Conservation (phyloP, 2,329 filamentous ascomycete genomes). For the Monilinia fructicola region DNA sequence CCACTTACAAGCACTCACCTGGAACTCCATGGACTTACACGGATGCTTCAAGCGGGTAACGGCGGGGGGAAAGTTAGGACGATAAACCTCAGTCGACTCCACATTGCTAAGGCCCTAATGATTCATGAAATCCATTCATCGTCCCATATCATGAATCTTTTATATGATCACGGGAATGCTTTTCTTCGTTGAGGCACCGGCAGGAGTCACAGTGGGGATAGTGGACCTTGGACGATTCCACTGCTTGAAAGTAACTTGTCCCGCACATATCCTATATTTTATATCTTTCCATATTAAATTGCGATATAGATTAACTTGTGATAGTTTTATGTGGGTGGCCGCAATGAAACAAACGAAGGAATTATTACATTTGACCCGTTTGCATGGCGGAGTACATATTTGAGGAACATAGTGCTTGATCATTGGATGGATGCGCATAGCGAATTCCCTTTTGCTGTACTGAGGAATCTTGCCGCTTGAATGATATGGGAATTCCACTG, state of each 20-base stretch:
- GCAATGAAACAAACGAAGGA: slow-evolving; percentile 10
- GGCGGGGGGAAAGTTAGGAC: background rate
- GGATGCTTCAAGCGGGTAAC: background rate
- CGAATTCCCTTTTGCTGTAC: slow-evolving; percentile 1
- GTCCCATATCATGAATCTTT: background rate
- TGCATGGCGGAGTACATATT: background rate
- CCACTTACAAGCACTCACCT: slow-evolving; percentile 1
- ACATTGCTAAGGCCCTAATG: background rate
- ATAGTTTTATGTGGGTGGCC: background rate
- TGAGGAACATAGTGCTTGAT: background rate
- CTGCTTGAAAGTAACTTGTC: background rate
- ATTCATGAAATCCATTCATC: background rate
- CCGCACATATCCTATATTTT: background rate
- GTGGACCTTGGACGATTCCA: background rate
- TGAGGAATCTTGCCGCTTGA: slow-evolving; percentile 6
- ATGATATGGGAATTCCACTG: slow-evolving; percentile 1
- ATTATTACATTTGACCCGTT: background rate
- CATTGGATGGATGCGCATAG: background rate
- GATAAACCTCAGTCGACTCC: background rate
- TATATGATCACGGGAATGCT: background rate
- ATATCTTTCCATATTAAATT: background rate
- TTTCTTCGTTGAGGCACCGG: background rate
- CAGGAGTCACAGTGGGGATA: slow-evolving; percentile 12
- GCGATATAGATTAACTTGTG: slow-evolving; percentile 10
- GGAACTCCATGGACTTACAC: background rate